Evolutionary conservation across 805 yeast species (phyloP).

Genomic region (Pichia ethanolica): DNA sequence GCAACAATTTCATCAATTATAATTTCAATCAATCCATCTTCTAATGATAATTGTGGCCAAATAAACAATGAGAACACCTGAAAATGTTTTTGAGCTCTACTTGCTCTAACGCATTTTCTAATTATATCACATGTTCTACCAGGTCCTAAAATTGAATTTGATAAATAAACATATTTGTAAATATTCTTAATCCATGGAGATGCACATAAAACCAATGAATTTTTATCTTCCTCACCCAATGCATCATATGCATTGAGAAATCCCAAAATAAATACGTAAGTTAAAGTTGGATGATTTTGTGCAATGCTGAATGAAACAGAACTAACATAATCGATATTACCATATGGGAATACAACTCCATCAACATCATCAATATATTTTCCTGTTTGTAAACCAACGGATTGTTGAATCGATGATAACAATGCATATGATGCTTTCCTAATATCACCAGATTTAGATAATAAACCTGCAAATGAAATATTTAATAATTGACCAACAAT

Average conservation of each 20-base stretch:
- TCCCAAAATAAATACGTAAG: conserved; percentile 46
- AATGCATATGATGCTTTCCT: conserved; percentile 58
- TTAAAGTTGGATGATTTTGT: conserved; percentile 44
- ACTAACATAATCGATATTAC: conserved; percentile 53
- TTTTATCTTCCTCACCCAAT: conserved; percentile 28
- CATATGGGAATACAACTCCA: conserved; percentile 61
- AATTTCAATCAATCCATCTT: conserved; percentile 48
- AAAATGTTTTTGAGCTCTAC: conserved; percentile 43
- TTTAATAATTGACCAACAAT: conserved; percentile 53
- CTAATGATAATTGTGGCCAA: conserved; percentile 62
- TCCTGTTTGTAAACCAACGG: conserved; percentile 56
- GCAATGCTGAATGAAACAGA: conserved; percentile 55
- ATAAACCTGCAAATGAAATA: conserved; percentile 59
- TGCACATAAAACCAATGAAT: conserved; percentile 42
- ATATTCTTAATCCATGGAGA: conserved; percentile 74
- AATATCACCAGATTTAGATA: conserved; percentile 51
- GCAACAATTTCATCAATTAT: conserved; percentile 69
- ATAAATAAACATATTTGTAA: conserved; percentile 46
- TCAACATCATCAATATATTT: conserved; percentile 46
- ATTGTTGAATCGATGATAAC: conserved; percentile 51
- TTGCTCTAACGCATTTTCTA: conserved; percentile 52
- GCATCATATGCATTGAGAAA: conserved; percentile 46
- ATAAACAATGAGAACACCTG: conserved; percentile 50
- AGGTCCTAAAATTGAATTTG: conserved; percentile 51
- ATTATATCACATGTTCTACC: conserved; percentile 54